A percentile compares a stretch with the other conserved stretches of the same genome.
Conservation (phyloP, 2,329 filamentous ascomycete genomes). For the Talaromyces islandicus region DNA sequence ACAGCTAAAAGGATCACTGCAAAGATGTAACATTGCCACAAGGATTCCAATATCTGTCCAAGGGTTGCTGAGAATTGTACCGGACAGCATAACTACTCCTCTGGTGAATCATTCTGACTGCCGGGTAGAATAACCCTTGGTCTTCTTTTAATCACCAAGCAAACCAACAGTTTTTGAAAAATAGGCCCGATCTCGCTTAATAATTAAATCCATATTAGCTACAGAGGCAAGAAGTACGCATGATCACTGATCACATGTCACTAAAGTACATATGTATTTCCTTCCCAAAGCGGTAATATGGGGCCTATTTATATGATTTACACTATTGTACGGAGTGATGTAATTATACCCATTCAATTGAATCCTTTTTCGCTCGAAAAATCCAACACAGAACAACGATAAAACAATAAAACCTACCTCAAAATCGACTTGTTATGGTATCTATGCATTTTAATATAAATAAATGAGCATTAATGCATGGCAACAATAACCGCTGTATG, state of each 20-base stretch:
- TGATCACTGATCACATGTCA: not conserved
- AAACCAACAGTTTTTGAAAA: not conserved
- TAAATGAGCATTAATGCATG: not conserved
- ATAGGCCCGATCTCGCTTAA: not conserved
- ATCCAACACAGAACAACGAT: not conserved
- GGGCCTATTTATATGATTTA: not conserved
- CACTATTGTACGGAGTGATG: no score
- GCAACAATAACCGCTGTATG: not conserved
- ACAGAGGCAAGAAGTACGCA: not conserved
- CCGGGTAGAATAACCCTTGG: no score
- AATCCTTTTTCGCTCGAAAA: not conserved
- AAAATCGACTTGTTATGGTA: not conserved
- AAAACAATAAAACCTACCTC: not conserved
- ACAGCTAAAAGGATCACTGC: no score
- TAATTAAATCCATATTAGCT: no score
- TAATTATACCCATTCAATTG: not conserved
- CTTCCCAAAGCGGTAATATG: not conserved
- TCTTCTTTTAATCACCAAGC: no score
- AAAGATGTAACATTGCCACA: no score
- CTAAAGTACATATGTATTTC: not conserved
- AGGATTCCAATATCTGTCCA: no score
- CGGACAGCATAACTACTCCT: no score
- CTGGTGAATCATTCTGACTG: no score
- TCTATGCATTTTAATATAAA: not conserved
- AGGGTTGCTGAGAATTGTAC: no score